Evolutionary conservation across 2,329 filamentous ascomycete species (phyloP), one percentile per base, ranked within the genome.

Genomic region (Paracoccidioides brasiliensis): DNA sequence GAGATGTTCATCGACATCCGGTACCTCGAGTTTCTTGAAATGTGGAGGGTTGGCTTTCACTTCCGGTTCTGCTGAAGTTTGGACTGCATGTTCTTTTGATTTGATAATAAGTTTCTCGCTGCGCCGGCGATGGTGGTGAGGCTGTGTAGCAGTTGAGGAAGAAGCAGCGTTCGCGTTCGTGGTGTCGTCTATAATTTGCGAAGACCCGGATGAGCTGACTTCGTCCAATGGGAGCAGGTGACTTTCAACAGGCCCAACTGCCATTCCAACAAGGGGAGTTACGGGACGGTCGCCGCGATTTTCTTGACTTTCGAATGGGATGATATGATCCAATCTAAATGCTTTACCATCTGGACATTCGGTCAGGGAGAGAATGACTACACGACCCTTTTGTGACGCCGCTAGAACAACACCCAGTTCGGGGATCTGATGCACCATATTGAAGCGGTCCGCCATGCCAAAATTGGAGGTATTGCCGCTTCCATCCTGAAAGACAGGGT

Each of bases 361-460:
- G 3, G 78, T 80, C 22, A 83, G 68, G 0, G 75, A 70, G 49
- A 83, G 73, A 2, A 84, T 68, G 3, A 75, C 76, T 22, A 75
- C 78, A 4, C 78, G 75, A 3, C 81, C 81, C 54, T 77, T 76
- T 49, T 82, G 80, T 1, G 77, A 78, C 0, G 75, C 82, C 2
- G 80, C 70, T 32, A 83, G 66, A 33, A 84, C 75, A 48, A 83
- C 67, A 3, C 80, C 80, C 4, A 83, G 69, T 41, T 81, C 76
- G 0, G 80, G 78, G 14, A 85, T 76, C 53, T 81, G 76, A 10
- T 76, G 74, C 30, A 76, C 69, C 73, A 81, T 78, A 63, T 80
- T 82, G 41, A 83, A 73, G 6, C 81, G 77, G 57, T 81, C 76
- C 48, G 64, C 69, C 48, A 60, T 52, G 15, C 57, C 55, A 37